Evolutionary conservation across 2,329 filamentous ascomycete species (phyloP), one percentile per base, ranked within the genome.

Genomic region (Aspergillus transmontanensis): DNA sequence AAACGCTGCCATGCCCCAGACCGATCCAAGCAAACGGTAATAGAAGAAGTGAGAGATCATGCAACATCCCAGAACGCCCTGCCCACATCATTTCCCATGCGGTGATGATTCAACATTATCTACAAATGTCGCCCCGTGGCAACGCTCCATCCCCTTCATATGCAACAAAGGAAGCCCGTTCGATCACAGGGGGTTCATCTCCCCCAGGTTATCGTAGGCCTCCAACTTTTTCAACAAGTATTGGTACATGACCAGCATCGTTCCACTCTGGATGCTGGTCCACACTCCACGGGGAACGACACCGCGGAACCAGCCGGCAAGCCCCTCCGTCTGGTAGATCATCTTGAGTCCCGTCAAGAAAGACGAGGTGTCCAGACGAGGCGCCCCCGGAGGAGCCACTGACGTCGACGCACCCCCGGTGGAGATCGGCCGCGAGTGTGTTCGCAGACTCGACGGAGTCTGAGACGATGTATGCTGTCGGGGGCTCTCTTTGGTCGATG

Each of bases 261-360:
- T 96, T 48, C 94, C 92, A 73, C 92, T 97, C 82, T 99, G 95
- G 62, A 98, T 92, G 73, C 94, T 97, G 26, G 95, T 99, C 95
- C 95, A 99, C 16, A 98, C 92, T 62, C 90, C 90, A 59, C 95
- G 87, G 1, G 95, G 95, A 0, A 94, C 94, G 1, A 99, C 94
- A 30, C 95, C 95, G 62, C 95, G 88, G 79, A 99, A 99, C 89
- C 93, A 96, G 1, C 95, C 96, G 2, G 86, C 86, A 19, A 98
- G 71, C 1, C 95, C 95, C 79, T 99, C 95, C 6, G 90, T 92
- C 69, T 87, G 88, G 80, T 98, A 99, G 71, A 99, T 96, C 68
- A 97, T 86, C 70, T 85, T 88, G 43, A 99, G 80, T 1, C 94
- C 95, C 2, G 87, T 93, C 59, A 94, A 83, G 57, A 98, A 91